Percentiles rank a stretch among this genome's conserved stretches.
phyloP scores from a whole-genome alignment of 148 eudicot species.

The Chenopodium formosanum region DNA sequence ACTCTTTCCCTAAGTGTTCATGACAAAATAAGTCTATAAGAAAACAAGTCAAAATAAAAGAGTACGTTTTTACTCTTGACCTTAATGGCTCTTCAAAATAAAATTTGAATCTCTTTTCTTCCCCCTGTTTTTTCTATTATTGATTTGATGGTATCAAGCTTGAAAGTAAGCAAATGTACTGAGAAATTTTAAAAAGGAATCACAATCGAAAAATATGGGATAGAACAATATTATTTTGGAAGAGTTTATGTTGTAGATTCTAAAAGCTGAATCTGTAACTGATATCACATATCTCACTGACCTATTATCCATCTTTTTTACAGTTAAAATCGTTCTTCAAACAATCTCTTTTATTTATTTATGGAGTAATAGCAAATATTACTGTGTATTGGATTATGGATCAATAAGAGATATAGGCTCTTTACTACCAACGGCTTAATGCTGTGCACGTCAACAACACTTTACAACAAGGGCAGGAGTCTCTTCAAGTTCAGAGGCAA shows the following conservation, averaged over 20 bases:
- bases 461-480: not conserved
- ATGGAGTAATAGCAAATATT: not conserved
- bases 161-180: not conserved
- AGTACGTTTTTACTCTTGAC: no score
- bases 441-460: not conserved
- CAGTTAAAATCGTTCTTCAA: not conserved
- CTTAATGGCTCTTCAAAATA: no score
- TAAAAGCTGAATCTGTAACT: not conserved
- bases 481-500: not conserved
- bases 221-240: not conserved
- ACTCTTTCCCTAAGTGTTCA: no score
- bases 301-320: not conserved
- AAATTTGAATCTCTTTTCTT: no score
- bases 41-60: no score
- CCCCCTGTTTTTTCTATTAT: no score
- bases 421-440: not conserved
- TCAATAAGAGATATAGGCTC: not conserved
- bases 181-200: not conserved
- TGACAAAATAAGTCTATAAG: no score
- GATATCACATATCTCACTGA: not conserved
- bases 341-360: not conserved
- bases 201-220: not conserved
- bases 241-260: not conserved
- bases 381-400: not conserved
- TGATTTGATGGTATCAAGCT: not conserved